Base-by-base conservation (phyloP, 768 basidiomycete species). In the Mycena pura region DNA sequence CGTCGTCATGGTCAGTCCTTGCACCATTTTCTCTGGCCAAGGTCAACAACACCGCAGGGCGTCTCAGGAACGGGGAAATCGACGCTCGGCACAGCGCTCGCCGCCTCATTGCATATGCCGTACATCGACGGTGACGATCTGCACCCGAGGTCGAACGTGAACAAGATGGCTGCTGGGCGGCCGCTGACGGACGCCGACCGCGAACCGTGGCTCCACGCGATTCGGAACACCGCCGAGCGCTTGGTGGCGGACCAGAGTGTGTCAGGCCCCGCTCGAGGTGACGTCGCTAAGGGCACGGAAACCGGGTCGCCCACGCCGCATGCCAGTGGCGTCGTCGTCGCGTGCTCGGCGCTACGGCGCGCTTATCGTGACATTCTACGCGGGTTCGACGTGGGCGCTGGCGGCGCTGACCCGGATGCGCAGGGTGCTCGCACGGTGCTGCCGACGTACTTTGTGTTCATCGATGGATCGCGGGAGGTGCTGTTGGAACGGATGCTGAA, bases 51-150 rank as follows among this genome's bases (percentile, higher is more conserved):
- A 24, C 27, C 38, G 46, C 66, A 90, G 89, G 92, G 92, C 31
- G 88, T 91, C 3, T 90, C 82, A 0, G 89, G 89, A 14, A 86
- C 87, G 29, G 89, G 91, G 8, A 91, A 91, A 70, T 84, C 86
- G 27, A 91, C 89, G 21, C 78, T 95, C 1, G 92, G 90, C 0
- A 64, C 63, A 5, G 85, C 84, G 7, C 77, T 96, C n/a, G 84
- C 91, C 7, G 67, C 76, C 36, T 77, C 78, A 25, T 79, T 93
- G 46, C 74, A 73, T n/a, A 63, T 93, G 60, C 89, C 93, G 1
- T 96, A 91, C 76, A 77, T 94, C 60, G 96, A 98, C 69, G 96
- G 91, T 27, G 95, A 97, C 72, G 88, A 91, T 62, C 81, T 97
- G 27, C 96, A 98, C 71, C 91, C 95, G 0, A 69, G 79, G 22